These are phyloP conservation scores for Mycena amicta DNA, from an alignment of 768 basidiomycete genomes.

Conservation along the genomic window DNA sequence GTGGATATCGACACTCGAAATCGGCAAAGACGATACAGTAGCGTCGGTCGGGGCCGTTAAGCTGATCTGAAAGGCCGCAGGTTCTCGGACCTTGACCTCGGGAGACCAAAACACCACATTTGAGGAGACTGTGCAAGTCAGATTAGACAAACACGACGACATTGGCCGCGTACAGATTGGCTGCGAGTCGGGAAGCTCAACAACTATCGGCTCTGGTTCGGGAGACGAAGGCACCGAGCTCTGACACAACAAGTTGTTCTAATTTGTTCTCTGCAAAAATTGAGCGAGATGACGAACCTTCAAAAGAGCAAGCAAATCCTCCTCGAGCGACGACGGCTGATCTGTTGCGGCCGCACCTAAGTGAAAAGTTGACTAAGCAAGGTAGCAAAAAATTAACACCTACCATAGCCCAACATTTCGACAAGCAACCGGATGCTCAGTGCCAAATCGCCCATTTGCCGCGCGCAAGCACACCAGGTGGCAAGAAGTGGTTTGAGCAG, in stretches of 20 bases:
- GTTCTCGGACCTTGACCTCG: constrained; percentile 60
- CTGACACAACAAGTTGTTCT: too few relatives aligned
- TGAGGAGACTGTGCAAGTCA: constrained; percentile 55
- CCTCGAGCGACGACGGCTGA: constrained; percentile 55
- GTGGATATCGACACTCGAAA: constrained; percentile 60
- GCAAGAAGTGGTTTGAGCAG: constrained; percentile 75
- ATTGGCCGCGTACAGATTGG: constrained; percentile 58
- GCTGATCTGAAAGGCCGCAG: constrained; percentile 74
- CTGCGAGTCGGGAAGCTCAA: constrained; percentile 65
- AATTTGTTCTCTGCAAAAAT: background rate
- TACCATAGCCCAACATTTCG: constrained; percentile 83
- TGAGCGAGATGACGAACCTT: constrained; percentile 46
- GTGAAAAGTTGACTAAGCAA: constrained; percentile 4
- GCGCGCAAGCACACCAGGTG: constrained; percentile 84
- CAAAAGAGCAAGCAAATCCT: constrained; percentile 73
- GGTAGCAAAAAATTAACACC: constrained; percentile 18
- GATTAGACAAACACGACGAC: constrained; percentile 9
- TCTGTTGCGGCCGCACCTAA: constrained; percentile 44
- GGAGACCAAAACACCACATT: constrained; percentile 72
- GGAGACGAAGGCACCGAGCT: constrained; percentile 66
- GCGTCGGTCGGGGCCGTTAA: constrained; percentile 55
- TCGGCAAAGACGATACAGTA: constrained; percentile 58
- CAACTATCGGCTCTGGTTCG: constrained; percentile 52
- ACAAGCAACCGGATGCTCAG: constrained; percentile 74
- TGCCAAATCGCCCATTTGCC: constrained; percentile 75